Evolutionary conservation across 1,284 basidiomycete genomes (phyloP), one percentile per base, ranked within the genome.

Genomic region (Sporisorium exsertum): DNA sequence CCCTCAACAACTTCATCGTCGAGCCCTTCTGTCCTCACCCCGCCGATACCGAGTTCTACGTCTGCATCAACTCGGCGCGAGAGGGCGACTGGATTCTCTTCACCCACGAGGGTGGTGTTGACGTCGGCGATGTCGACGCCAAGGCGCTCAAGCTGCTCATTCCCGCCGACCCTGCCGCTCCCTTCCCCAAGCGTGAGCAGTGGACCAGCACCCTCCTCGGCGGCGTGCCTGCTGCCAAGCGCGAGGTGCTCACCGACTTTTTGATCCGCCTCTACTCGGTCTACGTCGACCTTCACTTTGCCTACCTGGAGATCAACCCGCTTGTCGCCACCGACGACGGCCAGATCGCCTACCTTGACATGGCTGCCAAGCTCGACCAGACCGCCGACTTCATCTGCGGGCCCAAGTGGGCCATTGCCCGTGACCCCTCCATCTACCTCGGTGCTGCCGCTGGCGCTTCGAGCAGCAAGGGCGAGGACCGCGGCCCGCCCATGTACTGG

Each of bases 271-370:
- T 99, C 51, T 99, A 98, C 90, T 92, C 91, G 78, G 94, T 98
- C 83, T 98, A 98, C 87, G 95, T 96, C 81, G 94, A 97, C 87
- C 85, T 86, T 66, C 85, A 85, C 81, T 86, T 97, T 86, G 94
- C 96, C 46, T 99, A 99, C 89, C 94, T 99, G 85, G 96, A 99
- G 88, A 99, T 99, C 88, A 99, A 99, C 90, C 97, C 97, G 50
- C 91, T 99, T 69, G 93, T 99, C 85, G 93, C 94, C 85, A 91
- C 97, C 81, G 95, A 97, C 86, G 91, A 89, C 72, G 92, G 90
- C 72, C 88, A 90, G 81, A 95, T 99, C 83, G 92, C 93, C 87
- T 98, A 96, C 89, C 92, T 99, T 81, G 97, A 99, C 87, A 98
- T 99, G 95, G 97, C 96, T 54, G 95, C 96, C 86, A 99, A 99